Percentiles rank a stretch among this genome's conserved stretches.
Evolutionary conservation across 2,329 filamentous ascomycete species (phyloP).

Genomic region (Plectosphaerella cucumerina): DNA sequence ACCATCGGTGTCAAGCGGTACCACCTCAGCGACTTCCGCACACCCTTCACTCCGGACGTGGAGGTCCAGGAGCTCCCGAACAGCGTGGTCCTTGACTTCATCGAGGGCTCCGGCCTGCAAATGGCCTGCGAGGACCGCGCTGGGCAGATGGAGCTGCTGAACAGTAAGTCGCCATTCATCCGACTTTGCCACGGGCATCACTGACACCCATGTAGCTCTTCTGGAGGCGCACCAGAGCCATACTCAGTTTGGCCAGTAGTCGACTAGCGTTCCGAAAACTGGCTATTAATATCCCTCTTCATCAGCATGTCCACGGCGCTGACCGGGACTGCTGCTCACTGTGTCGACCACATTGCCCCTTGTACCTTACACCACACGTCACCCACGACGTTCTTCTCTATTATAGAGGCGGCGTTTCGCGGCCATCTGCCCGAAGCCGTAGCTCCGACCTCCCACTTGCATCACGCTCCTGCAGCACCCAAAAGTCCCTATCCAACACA

Average conservation of each 20-base stretch:
- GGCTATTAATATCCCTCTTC: conserved; percentile 4
- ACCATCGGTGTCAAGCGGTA: conserved; percentile 64
- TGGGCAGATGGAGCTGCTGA: conserved; percentile 51
- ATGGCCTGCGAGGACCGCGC: conserved; percentile 60
- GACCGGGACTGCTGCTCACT: conserved; percentile 7
- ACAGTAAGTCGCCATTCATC: conserved; percentile 37
- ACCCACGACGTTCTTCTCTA: too few species aligned
- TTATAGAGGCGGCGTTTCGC: too few species aligned
- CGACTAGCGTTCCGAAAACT: neutral
- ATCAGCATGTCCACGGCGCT: neutral
- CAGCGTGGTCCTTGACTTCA: conserved; percentile 63
- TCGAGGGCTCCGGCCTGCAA: conserved; percentile 58
- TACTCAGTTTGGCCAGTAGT: conserved; percentile 24
- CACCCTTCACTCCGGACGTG: conserved; percentile 79
- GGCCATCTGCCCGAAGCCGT: too few species aligned
- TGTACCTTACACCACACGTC: neutral
- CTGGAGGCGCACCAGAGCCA: conserved; percentile 36
- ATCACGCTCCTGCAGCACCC: conserved; percentile 5
- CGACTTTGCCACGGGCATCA: neutral
- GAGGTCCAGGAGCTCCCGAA: conserved; percentile 91
- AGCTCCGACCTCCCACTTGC: neutral
- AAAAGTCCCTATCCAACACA: neutral
- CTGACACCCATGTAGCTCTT: conserved; percentile 29
- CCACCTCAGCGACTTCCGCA: conserved; percentile 78
- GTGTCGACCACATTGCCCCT: conserved; percentile 7